A percentile compares a stretch with the other conserved stretches of the same genome.
Evolutionary conservation across 768 basidiomycete genomes (phyloP).

Genomic region (Termitomyces sp.): DNA sequence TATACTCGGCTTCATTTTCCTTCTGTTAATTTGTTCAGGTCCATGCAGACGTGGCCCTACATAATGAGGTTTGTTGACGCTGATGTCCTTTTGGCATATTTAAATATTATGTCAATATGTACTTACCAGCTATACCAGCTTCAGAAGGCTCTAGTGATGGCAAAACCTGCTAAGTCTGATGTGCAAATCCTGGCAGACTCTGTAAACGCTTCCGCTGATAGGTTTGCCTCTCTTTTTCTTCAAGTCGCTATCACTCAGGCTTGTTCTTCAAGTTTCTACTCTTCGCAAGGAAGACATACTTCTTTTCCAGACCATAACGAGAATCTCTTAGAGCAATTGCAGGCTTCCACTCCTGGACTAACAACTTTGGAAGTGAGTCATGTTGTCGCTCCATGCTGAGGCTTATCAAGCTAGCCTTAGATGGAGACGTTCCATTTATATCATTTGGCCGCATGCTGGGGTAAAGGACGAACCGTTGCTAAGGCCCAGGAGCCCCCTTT

Average conservation of each 20-base stretch:
- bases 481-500: slow-evolving; percentile 32
- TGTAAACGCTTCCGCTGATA: slow-evolving; percentile 80
- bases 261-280: slow-evolving; percentile 59
- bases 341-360: slow-evolving; percentile 42
- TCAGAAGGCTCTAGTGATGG: slow-evolving; percentile 33
- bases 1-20: background rate
- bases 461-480: slow-evolving; percentile 21
- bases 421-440: slow-evolving; percentile 85
- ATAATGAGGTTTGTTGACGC: slow-evolving; percentile 37
- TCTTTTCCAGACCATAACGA: slow-evolving; percentile 74
- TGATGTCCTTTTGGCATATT: background rate
- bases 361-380: slow-evolving; percentile 64
- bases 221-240: slow-evolving; percentile 29
- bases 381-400: background rate
- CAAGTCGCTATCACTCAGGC: background rate
- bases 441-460: slow-evolving; percentile 74
- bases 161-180: slow-evolving; percentile 33
- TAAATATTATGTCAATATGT: background rate
- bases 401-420: slow-evolving; percentile 26
- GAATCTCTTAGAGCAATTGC: slow-evolving; percentile 52
- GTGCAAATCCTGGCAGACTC: slow-evolving; percentile 35
- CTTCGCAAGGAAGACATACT: slow-evolving; percentile 79
- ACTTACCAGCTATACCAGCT: slow-evolving; percentile 30
- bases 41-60: slow-evolving; percentile 50
- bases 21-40: slow-evolving; percentile 32